These are phyloP conservation scores for Sonneratia caseolaris DNA, from an alignment of 345 rosid genomes.

Conservation along the genomic window DNA sequence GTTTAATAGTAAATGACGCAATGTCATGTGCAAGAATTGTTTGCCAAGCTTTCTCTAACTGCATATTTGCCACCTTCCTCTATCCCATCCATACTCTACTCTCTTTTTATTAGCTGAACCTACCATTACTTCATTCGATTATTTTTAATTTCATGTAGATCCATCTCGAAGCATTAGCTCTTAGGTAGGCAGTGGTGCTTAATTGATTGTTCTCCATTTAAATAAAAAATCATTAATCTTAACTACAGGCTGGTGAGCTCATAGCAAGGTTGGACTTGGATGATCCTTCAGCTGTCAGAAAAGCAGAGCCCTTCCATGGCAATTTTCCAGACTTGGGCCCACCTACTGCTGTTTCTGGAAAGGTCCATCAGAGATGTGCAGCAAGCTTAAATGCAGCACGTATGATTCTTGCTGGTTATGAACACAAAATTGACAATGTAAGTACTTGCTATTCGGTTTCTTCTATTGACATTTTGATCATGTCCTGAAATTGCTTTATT, in stretches of 20 bases:
- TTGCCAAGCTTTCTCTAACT: not conserved
- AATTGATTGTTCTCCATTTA: not conserved
- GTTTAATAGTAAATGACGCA: not conserved
- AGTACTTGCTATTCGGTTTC: conserved; percentile 11
- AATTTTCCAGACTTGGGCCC: conserved; percentile 81
- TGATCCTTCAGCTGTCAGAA: conserved; percentile 98
- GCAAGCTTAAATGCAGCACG: conserved; percentile 87
- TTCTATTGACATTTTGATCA: conserved; percentile 1
- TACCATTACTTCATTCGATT: not conserved
- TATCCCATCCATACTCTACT: not conserved
- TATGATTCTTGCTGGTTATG: conserved; percentile 98
- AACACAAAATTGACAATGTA: conserved; percentile 86
- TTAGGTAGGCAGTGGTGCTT: not conserved
- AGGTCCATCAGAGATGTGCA: conserved; percentile 98
- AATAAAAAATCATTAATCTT: conserved; percentile 9
- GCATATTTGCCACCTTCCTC: not conserved
- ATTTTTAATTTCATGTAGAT: not conserved
- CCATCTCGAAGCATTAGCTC: not conserved
- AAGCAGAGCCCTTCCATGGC: conserved; percentile 94
- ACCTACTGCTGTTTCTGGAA: conserved; percentile 91
- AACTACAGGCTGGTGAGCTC: conserved; percentile 90
- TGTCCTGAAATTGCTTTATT: conserved; percentile 1
- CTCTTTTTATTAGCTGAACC: not conserved
- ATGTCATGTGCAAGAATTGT: not conserved
- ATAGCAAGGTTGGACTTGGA: conserved; percentile 92